Evolutionary conservation across 1,139 yeast species (phyloP).

Genomic region (Hyphopichia burtonii): DNA sequence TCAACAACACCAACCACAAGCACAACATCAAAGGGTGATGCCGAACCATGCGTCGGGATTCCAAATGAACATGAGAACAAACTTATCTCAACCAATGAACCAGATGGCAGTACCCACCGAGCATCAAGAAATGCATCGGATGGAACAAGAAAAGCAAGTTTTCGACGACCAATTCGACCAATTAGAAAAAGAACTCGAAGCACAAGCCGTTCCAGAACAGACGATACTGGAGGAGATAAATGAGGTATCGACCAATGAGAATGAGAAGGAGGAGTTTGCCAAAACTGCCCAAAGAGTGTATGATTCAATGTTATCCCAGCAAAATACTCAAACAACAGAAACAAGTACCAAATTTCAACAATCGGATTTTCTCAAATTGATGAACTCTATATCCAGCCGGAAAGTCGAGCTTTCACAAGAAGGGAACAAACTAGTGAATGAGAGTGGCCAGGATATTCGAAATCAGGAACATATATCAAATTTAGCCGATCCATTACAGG

Average conservation of each 20-base stretch:
- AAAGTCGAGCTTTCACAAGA: conserved; percentile 35
- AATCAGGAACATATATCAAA: background rate
- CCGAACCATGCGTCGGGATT: conserved; percentile 8
- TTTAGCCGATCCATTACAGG: conserved; percentile 18
- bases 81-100: conserved; percentile 14
- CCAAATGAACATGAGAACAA: conserved; percentile 18
- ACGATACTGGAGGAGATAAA: conserved; percentile 9
- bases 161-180: conserved; percentile 39
- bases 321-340: conserved; percentile 15
- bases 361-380: conserved; percentile 40
- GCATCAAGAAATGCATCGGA: conserved; percentile 30
- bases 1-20: conserved; percentile 10
- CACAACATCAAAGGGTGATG: conserved; percentile 10
- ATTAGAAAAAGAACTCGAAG: conserved; percentile 33
- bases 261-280: conserved; percentile 39
- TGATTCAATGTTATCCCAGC: conserved; percentile 24
- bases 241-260: conserved; percentile 8
- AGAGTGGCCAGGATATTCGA: conserved; percentile 28
- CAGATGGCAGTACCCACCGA: conserved; percentile 17
- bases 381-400: conserved; percentile 38
- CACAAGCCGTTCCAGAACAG: conserved; percentile 9
- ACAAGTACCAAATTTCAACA: conserved; percentile 35
- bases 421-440: conserved; percentile 37
- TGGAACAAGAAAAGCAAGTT: conserved; percentile 25
- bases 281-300: conserved; percentile 40